A percentile compares a stretch with the other conserved stretches of the same genome.
These are phyloP conservation scores for Vachellia collinsii DNA, from an alignment of 306 rosid species.

Conservation along the genomic window DNA sequence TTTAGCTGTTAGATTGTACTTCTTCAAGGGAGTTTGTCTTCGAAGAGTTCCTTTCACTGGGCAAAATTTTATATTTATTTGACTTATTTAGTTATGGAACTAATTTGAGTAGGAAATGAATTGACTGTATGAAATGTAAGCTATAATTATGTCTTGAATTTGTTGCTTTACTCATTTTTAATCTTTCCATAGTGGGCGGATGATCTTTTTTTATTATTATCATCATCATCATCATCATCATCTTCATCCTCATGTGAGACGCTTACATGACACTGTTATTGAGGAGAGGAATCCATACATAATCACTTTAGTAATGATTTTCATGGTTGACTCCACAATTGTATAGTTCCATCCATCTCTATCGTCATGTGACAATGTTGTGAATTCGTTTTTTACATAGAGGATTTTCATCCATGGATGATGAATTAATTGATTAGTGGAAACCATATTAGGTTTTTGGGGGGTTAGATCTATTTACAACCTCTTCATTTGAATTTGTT, in stretches of 20 bases:
- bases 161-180: neutral
- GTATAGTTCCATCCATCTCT: neutral
- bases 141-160: neutral
- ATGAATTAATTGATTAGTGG: neutral
- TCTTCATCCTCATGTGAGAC: neutral
- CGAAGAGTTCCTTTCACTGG: neutral
- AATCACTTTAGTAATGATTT: neutral
- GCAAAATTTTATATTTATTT: neutral
- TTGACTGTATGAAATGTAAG: neutral
- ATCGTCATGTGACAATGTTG: neutral
- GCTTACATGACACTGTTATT: neutral
- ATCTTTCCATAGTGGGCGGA: neutral
- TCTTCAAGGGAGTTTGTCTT: neutral
- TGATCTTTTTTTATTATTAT: neutral
- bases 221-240: neutral
- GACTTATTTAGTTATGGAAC: neutral
- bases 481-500: neutral
- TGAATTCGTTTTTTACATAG: neutral
- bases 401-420: neutral
- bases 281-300: neutral
- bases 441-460: neutral
- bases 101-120: neutral
- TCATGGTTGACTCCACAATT: neutral
- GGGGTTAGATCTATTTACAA: neutral
- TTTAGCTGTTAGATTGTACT: neutral